Conservation (phyloP, 768 basidiomycete genomes). For the Clathrus columnatus region DNA sequence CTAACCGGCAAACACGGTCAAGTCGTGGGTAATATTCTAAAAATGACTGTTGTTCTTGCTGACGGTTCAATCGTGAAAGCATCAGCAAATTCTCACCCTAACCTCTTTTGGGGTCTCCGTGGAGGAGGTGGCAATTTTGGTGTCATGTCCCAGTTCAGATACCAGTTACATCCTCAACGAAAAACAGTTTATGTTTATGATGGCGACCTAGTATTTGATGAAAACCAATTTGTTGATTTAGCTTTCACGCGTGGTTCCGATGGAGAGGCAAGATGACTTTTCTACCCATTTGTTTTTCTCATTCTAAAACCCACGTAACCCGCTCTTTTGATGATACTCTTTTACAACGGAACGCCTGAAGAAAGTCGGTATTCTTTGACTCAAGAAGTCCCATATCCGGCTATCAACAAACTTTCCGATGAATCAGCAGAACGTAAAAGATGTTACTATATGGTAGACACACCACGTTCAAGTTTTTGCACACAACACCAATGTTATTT, state of each 20-base stretch:
- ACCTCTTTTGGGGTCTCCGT: conserved; percentile 19
- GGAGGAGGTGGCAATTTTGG: conserved; percentile 28
- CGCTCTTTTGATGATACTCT: not conserved
- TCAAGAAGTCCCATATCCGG: conserved; percentile 38
- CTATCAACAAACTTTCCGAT: conserved; percentile 28
- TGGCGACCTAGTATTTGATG: conserved; percentile 30
- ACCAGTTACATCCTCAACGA: conserved; percentile 40
- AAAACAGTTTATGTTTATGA: conserved; percentile 37
- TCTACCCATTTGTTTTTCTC: too few relatives aligned
- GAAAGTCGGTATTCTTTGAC: conserved; percentile 36
- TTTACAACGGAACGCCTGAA: conserved; percentile 43
- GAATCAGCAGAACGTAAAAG: not conserved
- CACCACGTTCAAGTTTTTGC: conserved; percentile 22
- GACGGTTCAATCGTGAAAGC: conserved; percentile 12
- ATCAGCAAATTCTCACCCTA: conserved; percentile 8
- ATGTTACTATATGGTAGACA: conserved; percentile 12
- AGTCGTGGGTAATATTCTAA: not conserved
- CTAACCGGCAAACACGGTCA: not conserved
- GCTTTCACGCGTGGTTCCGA: conserved; percentile 25
- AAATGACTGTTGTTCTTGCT: conserved; percentile 17
- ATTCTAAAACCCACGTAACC: too few relatives aligned
- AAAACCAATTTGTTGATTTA: conserved; percentile 33
- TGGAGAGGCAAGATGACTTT: conserved; percentile 30
- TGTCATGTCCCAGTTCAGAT: conserved; percentile 42
- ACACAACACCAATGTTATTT: not conserved